Percentiles rank a stretch among this genome's conserved stretches.
Conservation (phyloP, 768 basidiomycete species). For the Lepiota subincarnata region DNA sequence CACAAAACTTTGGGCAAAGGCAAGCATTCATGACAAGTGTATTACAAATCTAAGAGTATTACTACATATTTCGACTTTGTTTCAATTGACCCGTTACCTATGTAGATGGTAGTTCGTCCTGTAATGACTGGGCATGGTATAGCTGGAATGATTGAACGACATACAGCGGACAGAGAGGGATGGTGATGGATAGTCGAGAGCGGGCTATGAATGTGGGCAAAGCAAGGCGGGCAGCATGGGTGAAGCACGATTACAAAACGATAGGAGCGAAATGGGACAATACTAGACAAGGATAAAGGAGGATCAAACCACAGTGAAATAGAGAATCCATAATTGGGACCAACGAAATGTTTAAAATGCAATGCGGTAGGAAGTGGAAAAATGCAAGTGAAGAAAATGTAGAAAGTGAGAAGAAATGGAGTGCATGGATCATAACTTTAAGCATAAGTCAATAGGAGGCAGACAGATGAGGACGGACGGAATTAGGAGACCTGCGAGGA, state of each 20-base stretch:
- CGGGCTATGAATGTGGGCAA: neutral
- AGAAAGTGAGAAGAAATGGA: neutral
- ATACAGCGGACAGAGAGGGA: neutral
- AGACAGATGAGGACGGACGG: neutral
- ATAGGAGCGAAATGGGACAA: constrained; percentile 5
- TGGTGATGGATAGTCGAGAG: neutral
- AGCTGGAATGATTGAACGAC: neutral
- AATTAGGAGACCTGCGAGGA: neutral
- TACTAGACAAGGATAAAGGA: neutral
- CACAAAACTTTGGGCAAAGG: no score
- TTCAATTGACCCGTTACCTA: constrained; percentile 5
- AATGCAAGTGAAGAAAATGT: neutral
- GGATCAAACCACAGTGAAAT: neutral
- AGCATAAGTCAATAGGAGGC: constrained; percentile 8
- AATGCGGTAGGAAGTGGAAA: constrained; percentile 5
- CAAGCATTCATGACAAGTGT: constrained; percentile 1
- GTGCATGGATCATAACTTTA: constrained; percentile 14
- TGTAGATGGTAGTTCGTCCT: neutral
- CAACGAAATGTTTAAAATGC: neutral
- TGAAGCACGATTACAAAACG: constrained; percentile 2
- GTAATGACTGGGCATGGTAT: constrained; percentile 2
- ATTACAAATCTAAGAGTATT: constrained; percentile 7
- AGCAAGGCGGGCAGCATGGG: constrained; percentile 1
- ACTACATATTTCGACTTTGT: constrained; percentile 11
- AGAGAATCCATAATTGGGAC: neutral